Evolutionary conservation across 2,329 filamentous ascomycete genomes (phyloP).

Genomic region (Pseudogymnoascus sp.): DNA sequence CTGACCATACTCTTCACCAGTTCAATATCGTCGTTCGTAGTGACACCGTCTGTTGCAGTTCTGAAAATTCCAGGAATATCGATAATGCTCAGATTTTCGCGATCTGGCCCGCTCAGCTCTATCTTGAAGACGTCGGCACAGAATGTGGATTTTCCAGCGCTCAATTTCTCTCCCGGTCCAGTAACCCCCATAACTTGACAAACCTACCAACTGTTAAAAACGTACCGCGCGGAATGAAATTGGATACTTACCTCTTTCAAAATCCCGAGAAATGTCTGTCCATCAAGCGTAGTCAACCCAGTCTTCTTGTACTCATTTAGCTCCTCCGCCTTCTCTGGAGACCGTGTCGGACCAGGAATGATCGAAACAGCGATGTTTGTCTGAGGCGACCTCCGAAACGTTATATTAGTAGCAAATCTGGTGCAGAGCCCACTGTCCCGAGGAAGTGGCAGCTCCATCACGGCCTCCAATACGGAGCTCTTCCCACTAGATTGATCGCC

Average conservation of each 20-base stretch:
- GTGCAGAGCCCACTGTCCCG: constrained; percentile 35
- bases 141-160: constrained; percentile 12
- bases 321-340: neutral
- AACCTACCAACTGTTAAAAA: constrained; percentile 5
- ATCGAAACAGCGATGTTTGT: constrained; percentile 26
- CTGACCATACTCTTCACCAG: constrained; percentile 42
- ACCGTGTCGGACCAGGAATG: constrained; percentile 10
- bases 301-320: constrained; percentile 8
- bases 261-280: constrained; percentile 12
- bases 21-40: constrained; percentile 35
- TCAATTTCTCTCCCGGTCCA: constrained; percentile 11
- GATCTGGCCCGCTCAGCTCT: constrained; percentile 27
- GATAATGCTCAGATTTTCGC: constrained; percentile 49
- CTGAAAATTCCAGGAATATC: constrained; percentile 52
- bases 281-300: constrained; percentile 11
- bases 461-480: constrained; percentile 28
- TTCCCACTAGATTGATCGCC: constrained; percentile 36
- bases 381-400: constrained; percentile 14
- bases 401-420: constrained; percentile 38
- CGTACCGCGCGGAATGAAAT: too few relatives aligned
- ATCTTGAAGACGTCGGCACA: constrained; percentile 19
- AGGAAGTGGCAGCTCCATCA: constrained; percentile 34
- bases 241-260: constrained; percentile 15
- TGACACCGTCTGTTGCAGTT: constrained; percentile 20
- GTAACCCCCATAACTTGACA: constrained; percentile 15